Base-by-base conservation (phyloP, 2,329 filamentous ascomycete genomes). In the Exophiala spinifera region DNA sequence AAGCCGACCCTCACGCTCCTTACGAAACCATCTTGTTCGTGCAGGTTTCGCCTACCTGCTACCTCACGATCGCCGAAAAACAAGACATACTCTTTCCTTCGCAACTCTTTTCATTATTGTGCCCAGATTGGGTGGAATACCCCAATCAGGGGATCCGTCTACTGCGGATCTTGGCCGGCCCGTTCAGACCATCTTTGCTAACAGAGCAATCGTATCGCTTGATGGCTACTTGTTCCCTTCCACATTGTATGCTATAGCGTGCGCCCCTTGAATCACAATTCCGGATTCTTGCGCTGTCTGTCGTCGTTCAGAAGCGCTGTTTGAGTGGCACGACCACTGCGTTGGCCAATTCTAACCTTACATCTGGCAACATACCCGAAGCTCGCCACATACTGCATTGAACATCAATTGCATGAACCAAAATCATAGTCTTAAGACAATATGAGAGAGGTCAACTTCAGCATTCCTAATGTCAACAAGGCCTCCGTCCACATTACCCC, bases 381-480 rank as follows among this genome's bases (percentile, higher is more conserved):
- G 23, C 21, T 44, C 23, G 19, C 8, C 20, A 25, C 19, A 17
- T n/a, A 44, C n/a, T 44, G n/a, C 21, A 20, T 49, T 25, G 13
- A 33, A 39, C 19, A 49, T n/a, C 34, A 40, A 25, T 33, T 46
- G 17, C 34, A 47, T 17, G 33, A 46, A 40, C 14, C 33, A 42
- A 34, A 34, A 20, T 5, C 20, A 44, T 28, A 23, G 14, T 36
- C 19, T 6, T 10, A 15, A 34, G 47, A 40, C 62, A 92, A 73
- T 75, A 99, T 99, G 94, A 89, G 94, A 79, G 94, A 99, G 83
- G 91, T 96, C 77, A 97, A 97, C 76, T 97, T 97, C 77, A 96
- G 91, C 77, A 96, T 97, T 72, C 92, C 94, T 51, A 96, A 94
- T 81, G 91, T 95, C 82, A 97, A 97, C 77, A 97, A 97, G 87